Evolutionary conservation across 306 rosid species (phyloP), one percentile per base, ranked within the genome.

Genomic region (Vigna hirtella): DNA sequence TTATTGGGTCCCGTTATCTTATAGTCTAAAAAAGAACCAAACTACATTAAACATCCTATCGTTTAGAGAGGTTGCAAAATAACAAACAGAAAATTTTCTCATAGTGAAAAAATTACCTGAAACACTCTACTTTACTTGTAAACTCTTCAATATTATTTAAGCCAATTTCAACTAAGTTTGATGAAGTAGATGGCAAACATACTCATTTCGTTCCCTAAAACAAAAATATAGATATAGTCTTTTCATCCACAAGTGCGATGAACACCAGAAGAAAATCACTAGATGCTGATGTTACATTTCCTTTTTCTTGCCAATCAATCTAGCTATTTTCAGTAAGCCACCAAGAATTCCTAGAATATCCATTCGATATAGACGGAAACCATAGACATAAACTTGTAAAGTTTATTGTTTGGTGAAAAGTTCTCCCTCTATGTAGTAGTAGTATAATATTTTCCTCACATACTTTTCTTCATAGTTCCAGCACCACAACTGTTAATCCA

Each of bases 401-500:
- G 57, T 51, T 17, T 18, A 52, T 52, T 52, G 58, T 52, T 52
- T 52, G 58, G 12, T 52, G 58, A 52, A 52, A 55, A 8, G 61
- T 5, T 13, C 15, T 3, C 53, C 59, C 1, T 7, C 28, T 22
- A 53, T 16, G 9, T 7, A 53, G 18, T 18, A 53, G 20, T 18
- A 24, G 28, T 24, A 24, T 5, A 53, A 9, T 17, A 18, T 18
- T 3, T 53, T 18, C 30, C 22, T 20, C 11, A 55, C 6, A 9
- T 3, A 47, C 73, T 45, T 48, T 24, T 59, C 76, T 84, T 90
- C 88, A 93, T 47, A 93, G 93, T 72, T 93, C 98, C 71, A 93
- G 87, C 82, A 91, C 96, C 85, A 91, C 96, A 85, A 89, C 98
- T 93, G 89, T 56, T 18, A 47, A 81, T 24, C 9, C 58, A 45